Base-by-base conservation (phyloP, 805 yeast genomes). In the Wickerhamiella kurtzmanii region DNA sequence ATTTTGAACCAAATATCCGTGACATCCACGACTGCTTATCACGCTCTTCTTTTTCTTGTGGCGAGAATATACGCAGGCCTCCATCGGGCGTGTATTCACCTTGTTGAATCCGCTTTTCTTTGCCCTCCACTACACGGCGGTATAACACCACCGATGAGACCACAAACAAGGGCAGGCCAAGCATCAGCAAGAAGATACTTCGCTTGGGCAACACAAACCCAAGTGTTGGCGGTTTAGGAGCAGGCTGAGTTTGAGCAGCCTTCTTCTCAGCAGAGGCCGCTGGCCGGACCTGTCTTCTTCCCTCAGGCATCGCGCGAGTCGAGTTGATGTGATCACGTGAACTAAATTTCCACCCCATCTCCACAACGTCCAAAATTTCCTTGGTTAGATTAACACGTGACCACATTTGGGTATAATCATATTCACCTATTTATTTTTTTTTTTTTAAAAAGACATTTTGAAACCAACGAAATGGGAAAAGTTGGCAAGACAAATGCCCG, bases 1-100 rank as follows among this genome's bases (percentile, higher is more conserved):
- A 65, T 48, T 65, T 68, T 35, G 63, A 65, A 15, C 76, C 76
- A 56, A 72, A 72, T 3, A 71, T 49, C 47, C 59, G 55, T 1
- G 73, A 68, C 18, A 67, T 38, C 69, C 70, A 65, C 22, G 69
- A 60, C 25, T 64, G 54, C 35, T 56, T 52, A 48, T 72, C 73
- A 8, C 60, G 56, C 44, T 62, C 61, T 15, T 54, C 48, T 46
- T 60, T 65, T 52, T 73, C 78, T 39, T 65, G 67, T 15, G 67
- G 70, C 11, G 63, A 56, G 56, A 71, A 73, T 43, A 67, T 56
- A n/a, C 71, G 57, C 3, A 71, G 57, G 1, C 70, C 63, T 0
- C 76, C 76, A 44, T 71, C 75, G 1, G 60, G 60, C 1, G 70
- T 67, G 49, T 63, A 61, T 40, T 68, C 74, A 9, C 78, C 78